Conservation (phyloP, 257 asterid genomes). For the Gentiana straminea region DNA sequence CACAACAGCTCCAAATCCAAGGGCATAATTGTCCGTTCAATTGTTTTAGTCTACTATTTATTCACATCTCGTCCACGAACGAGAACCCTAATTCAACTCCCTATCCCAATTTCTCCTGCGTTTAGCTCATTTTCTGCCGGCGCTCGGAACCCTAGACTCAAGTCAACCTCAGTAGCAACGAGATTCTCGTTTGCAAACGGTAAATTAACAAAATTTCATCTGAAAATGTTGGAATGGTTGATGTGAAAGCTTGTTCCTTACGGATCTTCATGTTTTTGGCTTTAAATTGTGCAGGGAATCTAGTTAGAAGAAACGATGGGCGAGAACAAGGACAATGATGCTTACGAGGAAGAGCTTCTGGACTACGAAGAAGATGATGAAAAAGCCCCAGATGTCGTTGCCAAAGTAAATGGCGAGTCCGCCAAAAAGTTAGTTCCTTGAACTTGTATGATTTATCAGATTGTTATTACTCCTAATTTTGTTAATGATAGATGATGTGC, state of each 20-base stretch:
- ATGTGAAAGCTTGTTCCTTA: neutral
- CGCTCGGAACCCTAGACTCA: conserved; percentile 20
- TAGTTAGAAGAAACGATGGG: conserved; percentile 33
- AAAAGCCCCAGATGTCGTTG: conserved; percentile 46
- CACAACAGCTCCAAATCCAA: no score
- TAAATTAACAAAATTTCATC: conserved; percentile 1
- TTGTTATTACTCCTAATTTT: neutral
- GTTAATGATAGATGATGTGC: no score
- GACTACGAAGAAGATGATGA: conserved; percentile 94
- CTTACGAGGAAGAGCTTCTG: conserved; percentile 89
- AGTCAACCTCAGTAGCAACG: conserved; percentile 5
- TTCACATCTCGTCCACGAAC: neutral
- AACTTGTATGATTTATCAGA: neutral
- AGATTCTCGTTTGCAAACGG: conserved; percentile 12
- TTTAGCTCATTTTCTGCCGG: conserved; percentile 12
- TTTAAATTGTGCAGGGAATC: neutral
- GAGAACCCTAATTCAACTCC: conserved; percentile 12
- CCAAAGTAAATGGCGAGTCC: conserved; percentile 79
- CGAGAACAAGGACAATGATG: conserved; percentile 69
- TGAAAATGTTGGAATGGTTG: neutral
- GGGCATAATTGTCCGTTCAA: no score
- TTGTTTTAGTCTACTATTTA: conserved; percentile 1
- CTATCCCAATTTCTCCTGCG: neutral
- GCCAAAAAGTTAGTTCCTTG: conserved; percentile 52
- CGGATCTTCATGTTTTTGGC: conserved; percentile 14